Base-by-base conservation (phyloP, 1,284 basidiomycete genomes). In the Neolentinus lepideus region DNA sequence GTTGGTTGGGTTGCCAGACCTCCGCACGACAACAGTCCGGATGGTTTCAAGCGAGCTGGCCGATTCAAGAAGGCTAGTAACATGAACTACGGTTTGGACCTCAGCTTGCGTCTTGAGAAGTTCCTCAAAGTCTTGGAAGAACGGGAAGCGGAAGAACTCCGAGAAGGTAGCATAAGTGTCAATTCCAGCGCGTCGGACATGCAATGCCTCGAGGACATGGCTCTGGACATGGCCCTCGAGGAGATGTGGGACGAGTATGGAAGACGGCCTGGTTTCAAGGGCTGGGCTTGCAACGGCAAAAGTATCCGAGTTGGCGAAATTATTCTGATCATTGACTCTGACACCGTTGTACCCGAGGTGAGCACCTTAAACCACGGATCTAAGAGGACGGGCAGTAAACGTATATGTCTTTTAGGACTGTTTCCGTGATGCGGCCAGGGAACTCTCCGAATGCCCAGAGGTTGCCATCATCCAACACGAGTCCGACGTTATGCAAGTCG, bases 401-500 rank as follows among this genome's bases (percentile, higher is more conserved):
- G 10, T 9, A 16, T 9, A 6, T 46, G 1, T 8, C 53, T 27
- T 4, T 29, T 57, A 81, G 68, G 92, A 93, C 66, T 94, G 90
- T 66, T 83, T 94, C 65, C 78, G 88, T 54, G 91, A 93, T 69
- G 90, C 91, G 1, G 90, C 88, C 1, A 81, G 86, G 25, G 91
- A 94, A 67, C 79, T 93, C 63, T 73, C 78, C 2, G 85, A 88
- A 67, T 83, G 79, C 59, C 89, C 88, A 2, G 88, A 93, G 52
- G 80, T 93, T 31, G 90, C 82, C 2, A 90, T 93, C 67, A 84
- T 94, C 54, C 89, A 92, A 66, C 90, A 92, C 66, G 88, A 90
- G 62, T 89, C 85, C 19, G 87, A 89, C 61, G 88, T 91, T 57
- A 91, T 93, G 88, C 86, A 92, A 67, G 91, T 94, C 59, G 86